Evolutionary conservation across 31 red algal genomes (phyloP).

Genomic region (Endocladia muricata): DNA sequence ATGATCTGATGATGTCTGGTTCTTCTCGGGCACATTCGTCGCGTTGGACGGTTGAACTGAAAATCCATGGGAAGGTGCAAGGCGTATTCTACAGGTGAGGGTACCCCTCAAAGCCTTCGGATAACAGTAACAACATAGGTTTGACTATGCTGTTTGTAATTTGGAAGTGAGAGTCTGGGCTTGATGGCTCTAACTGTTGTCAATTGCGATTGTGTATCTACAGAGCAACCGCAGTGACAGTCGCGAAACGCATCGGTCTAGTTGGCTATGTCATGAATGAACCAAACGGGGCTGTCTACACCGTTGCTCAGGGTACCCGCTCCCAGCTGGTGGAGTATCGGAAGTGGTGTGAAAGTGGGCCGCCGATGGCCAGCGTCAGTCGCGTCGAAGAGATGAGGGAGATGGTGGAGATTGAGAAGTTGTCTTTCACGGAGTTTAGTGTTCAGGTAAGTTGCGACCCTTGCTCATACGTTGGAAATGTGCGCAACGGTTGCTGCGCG

Average conservation of each 20-base stretch:
- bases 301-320: constrained; percentile 15
- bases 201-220: too few relatives aligned
- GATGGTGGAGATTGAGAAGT: not conserved
- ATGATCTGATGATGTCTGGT: too few relatives aligned
- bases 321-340: constrained; percentile 2
- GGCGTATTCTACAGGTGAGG: constrained; percentile 50
- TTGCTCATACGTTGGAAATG: not conserved
- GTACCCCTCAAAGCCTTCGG: not conserved
- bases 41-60: not conserved
- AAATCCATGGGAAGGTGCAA: constrained; percentile 14
- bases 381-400: not conserved
- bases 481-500: not conserved
- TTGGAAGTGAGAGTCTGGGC: too few relatives aligned
- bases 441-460: not conserved
- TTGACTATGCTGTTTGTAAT: not conserved
- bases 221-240: constrained; percentile 19
- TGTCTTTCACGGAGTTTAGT: not conserved
- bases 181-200: too few relatives aligned
- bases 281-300: constrained; percentile 15
- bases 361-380: constrained; percentile 19
- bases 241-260: constrained; percentile 19
- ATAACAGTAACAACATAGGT: not conserved
- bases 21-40: too few relatives aligned
- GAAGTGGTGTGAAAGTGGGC: constrained; percentile 17
- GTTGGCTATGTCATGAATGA: constrained; percentile 34